Evolutionary conservation across 106 monocot species (phyloP).

Genomic region (Chionographis japonica): DNA sequence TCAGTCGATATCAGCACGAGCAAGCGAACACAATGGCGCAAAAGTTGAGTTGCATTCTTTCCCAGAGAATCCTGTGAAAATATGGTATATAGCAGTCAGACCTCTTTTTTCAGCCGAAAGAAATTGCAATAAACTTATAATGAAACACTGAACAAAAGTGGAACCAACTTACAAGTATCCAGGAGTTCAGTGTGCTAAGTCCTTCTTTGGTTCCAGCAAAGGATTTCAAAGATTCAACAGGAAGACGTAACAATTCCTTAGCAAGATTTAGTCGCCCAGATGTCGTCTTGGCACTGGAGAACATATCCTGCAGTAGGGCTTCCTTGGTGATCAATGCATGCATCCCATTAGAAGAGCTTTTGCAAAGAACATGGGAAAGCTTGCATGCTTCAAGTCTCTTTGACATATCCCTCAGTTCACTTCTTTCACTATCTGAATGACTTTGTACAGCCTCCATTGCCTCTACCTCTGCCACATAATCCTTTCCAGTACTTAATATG

Average conservation of each 20-base stretch:
- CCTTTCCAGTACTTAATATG: constrained; percentile 66
- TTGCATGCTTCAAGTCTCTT: constrained; percentile 76
- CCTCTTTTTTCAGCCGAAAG: background rate
- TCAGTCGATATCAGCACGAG: constrained; percentile 95
- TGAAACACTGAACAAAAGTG: background rate
- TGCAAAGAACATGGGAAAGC: constrained; percentile 33
- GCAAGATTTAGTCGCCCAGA: constrained; percentile 77
- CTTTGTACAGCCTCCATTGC: constrained; percentile 66
- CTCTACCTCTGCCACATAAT: constrained; percentile 75
- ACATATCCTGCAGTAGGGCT: constrained; percentile 71
- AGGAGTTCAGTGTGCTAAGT: constrained; percentile 67
- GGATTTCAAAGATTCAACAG: constrained; percentile 64
- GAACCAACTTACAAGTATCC: constrained; percentile 84
- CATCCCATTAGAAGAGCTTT: constrained; percentile 31
- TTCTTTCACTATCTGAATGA: constrained; percentile 61
- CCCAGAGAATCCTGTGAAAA: constrained; percentile 86
- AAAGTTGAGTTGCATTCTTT: constrained; percentile 94
- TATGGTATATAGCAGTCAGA: constrained; percentile 12
- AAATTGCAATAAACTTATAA: background rate
- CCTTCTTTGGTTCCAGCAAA: constrained; percentile 89
- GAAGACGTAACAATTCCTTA: constrained; percentile 81
- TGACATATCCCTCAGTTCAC: constrained; percentile 71
- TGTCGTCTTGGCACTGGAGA: constrained; percentile 73
- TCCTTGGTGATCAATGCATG: constrained; percentile 31
- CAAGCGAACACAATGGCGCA: constrained; percentile 94